Evolutionary conservation across 2,329 filamentous ascomycete species (phyloP).

Genomic region (Zarea fungicola): DNA sequence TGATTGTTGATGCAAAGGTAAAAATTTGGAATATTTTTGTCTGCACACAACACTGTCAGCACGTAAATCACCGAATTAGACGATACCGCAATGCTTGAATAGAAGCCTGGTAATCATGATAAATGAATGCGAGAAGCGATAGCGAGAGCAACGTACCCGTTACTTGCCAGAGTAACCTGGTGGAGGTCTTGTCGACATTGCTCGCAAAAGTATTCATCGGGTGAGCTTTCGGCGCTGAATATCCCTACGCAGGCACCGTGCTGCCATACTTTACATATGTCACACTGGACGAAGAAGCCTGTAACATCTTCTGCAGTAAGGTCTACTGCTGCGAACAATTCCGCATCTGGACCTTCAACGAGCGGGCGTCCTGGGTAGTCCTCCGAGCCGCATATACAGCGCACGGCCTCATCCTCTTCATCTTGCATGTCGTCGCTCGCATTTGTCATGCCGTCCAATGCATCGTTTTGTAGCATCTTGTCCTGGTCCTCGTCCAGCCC

Average conservation of each 20-base stretch:
- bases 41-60: conserved; percentile 30
- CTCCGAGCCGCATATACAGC: conserved; percentile 89
- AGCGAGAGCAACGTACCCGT: conserved; percentile 63
- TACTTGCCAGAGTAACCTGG: conserved; percentile 70
- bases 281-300: conserved; percentile 96
- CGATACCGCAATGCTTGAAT: no score
- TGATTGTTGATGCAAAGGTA: conserved; percentile 54
- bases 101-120: no score
- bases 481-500: conserved; percentile 59
- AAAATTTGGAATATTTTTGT: conserved; percentile 62
- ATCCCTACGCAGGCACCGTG: conserved; percentile 97
- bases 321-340: conserved; percentile 54
- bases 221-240: conserved; percentile 86
- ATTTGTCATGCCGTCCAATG: conserved; percentile 47
- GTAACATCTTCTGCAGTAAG: conserved; percentile 74
- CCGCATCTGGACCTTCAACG: conserved; percentile 53
- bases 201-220: conserved; percentile 98
- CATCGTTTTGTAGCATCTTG: conserved; percentile 37
- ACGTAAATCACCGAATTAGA: conserved; percentile 7
- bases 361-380: conserved; percentile 85
- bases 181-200: conserved; percentile 89
- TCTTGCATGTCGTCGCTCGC: conserved; percentile 64
- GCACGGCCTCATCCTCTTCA: conserved; percentile 88
- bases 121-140: neutral
- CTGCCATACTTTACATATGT: conserved; percentile 97